Conservation (phyloP, 768 basidiomycete genomes). For the Pholiota conissans region DNA sequence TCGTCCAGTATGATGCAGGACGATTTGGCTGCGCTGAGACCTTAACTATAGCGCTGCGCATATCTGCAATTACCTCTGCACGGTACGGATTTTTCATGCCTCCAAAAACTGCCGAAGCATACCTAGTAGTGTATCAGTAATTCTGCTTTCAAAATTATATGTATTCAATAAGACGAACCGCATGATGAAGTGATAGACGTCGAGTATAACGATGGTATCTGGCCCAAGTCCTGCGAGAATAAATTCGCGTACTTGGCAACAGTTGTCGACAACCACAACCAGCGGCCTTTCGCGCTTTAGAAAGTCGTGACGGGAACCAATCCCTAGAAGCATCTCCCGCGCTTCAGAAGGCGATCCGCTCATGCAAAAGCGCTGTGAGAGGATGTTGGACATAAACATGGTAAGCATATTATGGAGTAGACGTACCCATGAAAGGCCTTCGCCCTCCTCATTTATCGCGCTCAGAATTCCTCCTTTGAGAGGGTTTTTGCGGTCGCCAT, state of each 20-base stretch:
- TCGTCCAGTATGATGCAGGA: neutral
- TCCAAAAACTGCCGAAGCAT: neutral
- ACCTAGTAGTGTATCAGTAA: constrained; percentile 1
- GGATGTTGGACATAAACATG: neutral
- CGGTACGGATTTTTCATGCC: constrained; percentile 3
- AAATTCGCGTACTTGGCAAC: constrained; percentile 7
- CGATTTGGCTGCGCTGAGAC: neutral
- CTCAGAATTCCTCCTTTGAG: constrained; percentile 10
- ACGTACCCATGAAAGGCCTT: constrained; percentile 8
- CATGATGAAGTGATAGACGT: constrained; percentile 8
- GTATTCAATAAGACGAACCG: neutral
- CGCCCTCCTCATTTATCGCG: constrained; percentile 7
- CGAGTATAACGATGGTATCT: neutral
- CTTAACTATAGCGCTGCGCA: neutral
- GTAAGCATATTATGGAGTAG: neutral
- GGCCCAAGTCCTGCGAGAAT: neutral
- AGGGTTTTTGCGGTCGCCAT: neutral
- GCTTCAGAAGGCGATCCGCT: constrained; percentile 5
- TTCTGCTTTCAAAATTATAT: neutral
- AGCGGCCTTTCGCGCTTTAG: neutral
- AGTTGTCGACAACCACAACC: constrained; percentile 7
- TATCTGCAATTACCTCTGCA: constrained; percentile 1
- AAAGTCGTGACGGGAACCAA: neutral
- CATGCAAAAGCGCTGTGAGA: constrained; percentile 1
- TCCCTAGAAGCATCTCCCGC: neutral